Conservation (phyloP, 2,329 filamentous ascomycete genomes). For the Sphaerulina vaccinii region DNA sequence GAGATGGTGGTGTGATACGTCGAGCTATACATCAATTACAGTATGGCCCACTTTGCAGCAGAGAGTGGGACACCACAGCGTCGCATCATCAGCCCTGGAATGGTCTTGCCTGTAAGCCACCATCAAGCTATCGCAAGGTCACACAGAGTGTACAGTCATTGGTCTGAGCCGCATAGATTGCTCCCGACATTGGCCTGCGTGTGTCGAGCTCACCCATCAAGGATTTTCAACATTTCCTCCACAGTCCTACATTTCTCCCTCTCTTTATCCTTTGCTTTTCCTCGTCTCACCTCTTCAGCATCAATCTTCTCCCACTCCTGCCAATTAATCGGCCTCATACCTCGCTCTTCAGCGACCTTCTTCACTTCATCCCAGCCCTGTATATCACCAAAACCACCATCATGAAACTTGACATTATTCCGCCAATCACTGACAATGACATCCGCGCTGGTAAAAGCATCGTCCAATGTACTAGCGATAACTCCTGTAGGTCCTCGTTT, state of each 20-base stretch:
- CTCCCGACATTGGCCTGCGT: too few species aligned
- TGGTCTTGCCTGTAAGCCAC: too few species aligned
- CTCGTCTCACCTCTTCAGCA: conserved; percentile 67
- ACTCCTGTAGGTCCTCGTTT: conserved; percentile 93
- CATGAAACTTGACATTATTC: conserved; percentile 45
- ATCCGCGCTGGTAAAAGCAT: conserved; percentile 87
- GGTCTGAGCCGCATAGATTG: too few species aligned
- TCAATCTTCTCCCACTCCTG: conserved; percentile 85
- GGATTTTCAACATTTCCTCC: conserved; percentile 56
- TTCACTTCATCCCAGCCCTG: conserved; percentile 77
- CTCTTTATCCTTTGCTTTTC: conserved; percentile 67
- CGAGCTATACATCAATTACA: too few species aligned
- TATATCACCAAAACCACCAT: conserved; percentile 39
- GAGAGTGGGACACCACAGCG: too few species aligned
- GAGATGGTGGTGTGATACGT: too few species aligned
- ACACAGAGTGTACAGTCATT: too few species aligned
- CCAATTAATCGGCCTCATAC: conserved; percentile 71
- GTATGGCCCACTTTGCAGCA: too few species aligned
- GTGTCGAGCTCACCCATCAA: conserved; percentile 34
- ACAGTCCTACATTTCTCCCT: conserved; percentile 66
- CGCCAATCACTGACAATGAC: conserved; percentile 78
- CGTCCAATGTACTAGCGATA: conserved; percentile 92
- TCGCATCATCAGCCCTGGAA: too few species aligned
- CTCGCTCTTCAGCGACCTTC: conserved; percentile 55
- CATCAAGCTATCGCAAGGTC: too few species aligned